Evolutionary conservation across 257 asterid species (phyloP).

Genomic region (Salvia hispanica): DNA sequence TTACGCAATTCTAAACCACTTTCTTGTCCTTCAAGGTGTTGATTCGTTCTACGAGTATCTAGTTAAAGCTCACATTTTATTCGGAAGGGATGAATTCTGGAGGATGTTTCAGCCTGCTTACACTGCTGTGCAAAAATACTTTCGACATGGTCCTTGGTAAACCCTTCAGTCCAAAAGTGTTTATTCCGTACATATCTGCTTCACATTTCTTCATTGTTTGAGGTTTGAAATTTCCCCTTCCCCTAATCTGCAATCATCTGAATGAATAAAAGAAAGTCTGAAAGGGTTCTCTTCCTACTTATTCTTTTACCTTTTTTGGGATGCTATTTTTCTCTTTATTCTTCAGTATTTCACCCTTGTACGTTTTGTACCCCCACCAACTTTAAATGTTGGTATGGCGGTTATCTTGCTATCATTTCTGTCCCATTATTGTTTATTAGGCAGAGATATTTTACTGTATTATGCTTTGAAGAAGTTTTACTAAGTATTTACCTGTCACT

Average conservation of each 20-base stretch:
- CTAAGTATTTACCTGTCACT: conserved; percentile 22
- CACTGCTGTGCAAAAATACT: conserved; percentile 81
- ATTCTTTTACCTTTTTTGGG: not conserved
- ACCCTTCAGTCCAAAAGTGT: not conserved
- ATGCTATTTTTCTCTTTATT: not conserved
- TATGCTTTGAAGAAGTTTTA: conserved; percentile 7
- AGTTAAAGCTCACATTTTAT: conserved; percentile 87
- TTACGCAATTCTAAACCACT: conserved; percentile 18
- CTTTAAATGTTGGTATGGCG: conserved; percentile 21
- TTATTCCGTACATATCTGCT: not conserved
- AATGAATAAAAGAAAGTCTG: conserved; percentile 1
- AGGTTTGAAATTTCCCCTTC: conserved; percentile 24
- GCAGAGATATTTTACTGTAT: not conserved
- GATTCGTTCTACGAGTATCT: conserved; percentile 96
- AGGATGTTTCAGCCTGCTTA: conserved; percentile 95
- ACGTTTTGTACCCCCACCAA: not conserved
- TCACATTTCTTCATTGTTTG: conserved; percentile 25
- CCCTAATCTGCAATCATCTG: conserved; percentile 15
- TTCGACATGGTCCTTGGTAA: conserved; percentile 94
- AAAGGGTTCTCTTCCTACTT: not conserved
- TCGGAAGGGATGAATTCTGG: conserved; percentile 94
- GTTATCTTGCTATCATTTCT: not conserved
- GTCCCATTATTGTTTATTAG: not conserved
- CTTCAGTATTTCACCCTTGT: not conserved
- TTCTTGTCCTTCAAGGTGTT: conserved; percentile 56